Percentiles rank a stretch among this genome's conserved stretches.
phyloP scores from a whole-genome alignment of 225 moss, liverwort and hornwort genomes.

The Thuidium tamariscinum region DNA sequence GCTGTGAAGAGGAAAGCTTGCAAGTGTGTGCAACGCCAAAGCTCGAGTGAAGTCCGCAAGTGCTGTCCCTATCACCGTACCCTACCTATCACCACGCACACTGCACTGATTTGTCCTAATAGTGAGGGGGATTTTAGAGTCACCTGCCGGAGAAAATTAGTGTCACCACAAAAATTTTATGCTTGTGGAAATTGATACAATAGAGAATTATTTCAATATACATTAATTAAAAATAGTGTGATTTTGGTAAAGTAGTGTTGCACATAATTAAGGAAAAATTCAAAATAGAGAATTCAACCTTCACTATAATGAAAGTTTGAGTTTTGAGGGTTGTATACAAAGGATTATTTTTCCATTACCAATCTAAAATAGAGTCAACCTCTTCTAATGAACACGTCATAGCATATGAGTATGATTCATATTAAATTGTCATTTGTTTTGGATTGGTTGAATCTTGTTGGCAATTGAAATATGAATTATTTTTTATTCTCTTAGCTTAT shows the following conservation, averaged over 20 bases:
- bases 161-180: not conserved
- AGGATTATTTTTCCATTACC: not conserved
- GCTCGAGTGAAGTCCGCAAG: not conserved
- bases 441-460: not conserved
- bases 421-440: no score
- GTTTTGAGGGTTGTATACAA: no score
- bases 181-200: not conserved
- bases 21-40: not conserved
- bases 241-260: rapidly evolving
- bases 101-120: not conserved
- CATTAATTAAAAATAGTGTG: not conserved
- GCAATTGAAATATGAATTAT: not conserved
- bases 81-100: not conserved
- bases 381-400: not conserved
- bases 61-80: not conserved
- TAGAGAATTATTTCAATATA: not conserved
- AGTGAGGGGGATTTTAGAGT: not conserved
- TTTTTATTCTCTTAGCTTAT: not conserved
- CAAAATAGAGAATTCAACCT: rapidly evolving
- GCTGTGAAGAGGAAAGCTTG: not conserved
- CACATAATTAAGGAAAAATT: rapidly evolving
- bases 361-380: not conserved
- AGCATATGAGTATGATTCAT: no score
- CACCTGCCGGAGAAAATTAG: not conserved
- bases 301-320: not conserved